Conservation (phyloP, 2,329 filamentous ascomycete genomes). For the Beauveria caledonica region DNA sequence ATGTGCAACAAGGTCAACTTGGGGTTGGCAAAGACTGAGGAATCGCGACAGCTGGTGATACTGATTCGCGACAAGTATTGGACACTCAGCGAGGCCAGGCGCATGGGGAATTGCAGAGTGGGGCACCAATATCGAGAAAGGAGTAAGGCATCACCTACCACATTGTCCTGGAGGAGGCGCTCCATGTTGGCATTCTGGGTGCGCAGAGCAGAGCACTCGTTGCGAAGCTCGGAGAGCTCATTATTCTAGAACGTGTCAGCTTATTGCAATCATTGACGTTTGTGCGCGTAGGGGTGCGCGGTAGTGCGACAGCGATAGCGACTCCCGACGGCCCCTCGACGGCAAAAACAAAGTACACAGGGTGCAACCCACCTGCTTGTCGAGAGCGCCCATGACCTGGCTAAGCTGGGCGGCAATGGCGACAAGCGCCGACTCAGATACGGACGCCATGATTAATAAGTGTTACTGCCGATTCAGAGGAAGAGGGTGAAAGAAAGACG, state of each 20-base stretch:
- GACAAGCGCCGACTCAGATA: conserved; percentile 10
- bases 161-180: conserved; percentile 16
- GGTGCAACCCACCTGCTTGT: conserved; percentile 12
- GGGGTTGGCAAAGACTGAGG: neutral
- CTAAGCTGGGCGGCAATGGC: conserved; percentile 11
- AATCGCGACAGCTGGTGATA: neutral
- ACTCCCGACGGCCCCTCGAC: neutral
- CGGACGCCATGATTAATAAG: conserved; percentile 11
- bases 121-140: neutral
- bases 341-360: conserved; percentile 1
- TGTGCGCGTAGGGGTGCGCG: neutral
- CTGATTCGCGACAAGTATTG: neutral
- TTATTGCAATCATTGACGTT: neutral
- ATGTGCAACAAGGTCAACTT: no score
- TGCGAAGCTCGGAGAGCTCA: conserved; percentile 18
- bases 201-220: conserved; percentile 18
- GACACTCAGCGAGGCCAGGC: neutral
- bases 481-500: conserved; percentile 4
- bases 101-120: neutral
- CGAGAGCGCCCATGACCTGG: conserved; percentile 13
- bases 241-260: conserved; percentile 14
- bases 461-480: neutral
- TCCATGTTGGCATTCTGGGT: conserved; percentile 18
- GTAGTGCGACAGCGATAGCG: neutral
- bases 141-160: conserved; percentile 13